Evolutionary conservation across 2,329 filamentous ascomycete species (phyloP).

Genomic region (Amylocarpus encephaloides): DNA sequence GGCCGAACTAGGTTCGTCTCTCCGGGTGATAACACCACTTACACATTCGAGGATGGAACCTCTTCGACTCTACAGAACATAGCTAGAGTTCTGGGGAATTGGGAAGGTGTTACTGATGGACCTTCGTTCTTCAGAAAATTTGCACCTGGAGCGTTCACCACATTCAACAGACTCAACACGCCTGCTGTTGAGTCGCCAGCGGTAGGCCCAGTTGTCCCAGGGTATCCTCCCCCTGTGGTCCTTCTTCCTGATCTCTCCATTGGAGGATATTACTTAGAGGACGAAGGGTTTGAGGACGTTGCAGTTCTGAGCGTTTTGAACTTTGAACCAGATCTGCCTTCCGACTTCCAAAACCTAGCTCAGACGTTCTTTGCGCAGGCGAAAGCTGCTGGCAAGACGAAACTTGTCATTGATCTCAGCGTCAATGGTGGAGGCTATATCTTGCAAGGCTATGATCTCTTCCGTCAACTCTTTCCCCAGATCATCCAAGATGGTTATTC

Average conservation of each 20-base stretch:
- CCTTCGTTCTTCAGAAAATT: slow-evolving; percentile 26
- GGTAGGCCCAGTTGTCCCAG: slow-evolving; percentile 12
- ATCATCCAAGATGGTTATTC: slow-evolving; percentile 24
- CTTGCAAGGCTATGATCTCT: slow-evolving; percentile 39
- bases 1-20: slow-evolving; percentile 34
- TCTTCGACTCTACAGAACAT: slow-evolving; percentile 30
- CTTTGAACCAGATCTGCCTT: slow-evolving; percentile 20
- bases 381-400: slow-evolving; percentile 44
- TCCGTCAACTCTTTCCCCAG: slow-evolving; percentile 32
- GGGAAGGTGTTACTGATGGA: slow-evolving; percentile 26
- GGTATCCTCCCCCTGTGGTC: slow-evolving; percentile 25
- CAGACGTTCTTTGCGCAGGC: slow-evolving; percentile 40
- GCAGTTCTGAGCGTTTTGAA: slow-evolving; percentile 27
- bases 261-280: slow-evolving; percentile 28
- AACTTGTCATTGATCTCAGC: slow-evolving; percentile 57
- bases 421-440: slow-evolving; percentile 52
- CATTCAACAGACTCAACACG: not conserved
- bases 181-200: slow-evolving; percentile 5
- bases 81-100: slow-evolving; percentile 33
- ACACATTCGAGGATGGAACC: slow-evolving; percentile 37
- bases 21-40: slow-evolving; percentile 35
- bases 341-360: slow-evolving; percentile 27
- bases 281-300: slow-evolving; percentile 26
- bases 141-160: slow-evolving; percentile 9
- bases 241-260: slow-evolving; percentile 23